These are phyloP conservation scores for Epichloe sibirici DNA, from an alignment of 2,329 filamentous ascomycete species.

Conservation along the genomic window DNA sequence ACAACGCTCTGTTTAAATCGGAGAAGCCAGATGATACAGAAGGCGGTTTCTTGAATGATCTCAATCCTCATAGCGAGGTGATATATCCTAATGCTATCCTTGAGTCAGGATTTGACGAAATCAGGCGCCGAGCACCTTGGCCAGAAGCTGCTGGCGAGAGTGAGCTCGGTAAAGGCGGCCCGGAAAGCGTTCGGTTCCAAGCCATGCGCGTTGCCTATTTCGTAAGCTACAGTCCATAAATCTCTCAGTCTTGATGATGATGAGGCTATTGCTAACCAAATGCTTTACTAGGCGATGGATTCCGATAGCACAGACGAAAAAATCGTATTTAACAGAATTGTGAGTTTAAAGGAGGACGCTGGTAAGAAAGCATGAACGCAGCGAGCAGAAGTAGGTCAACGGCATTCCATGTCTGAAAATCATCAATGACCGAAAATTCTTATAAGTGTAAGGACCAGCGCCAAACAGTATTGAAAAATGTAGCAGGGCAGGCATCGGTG, in stretches of 20 bases:
- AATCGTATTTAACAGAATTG: constrained; percentile 81
- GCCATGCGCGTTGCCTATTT: constrained; percentile 83
- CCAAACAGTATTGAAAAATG: not conserved
- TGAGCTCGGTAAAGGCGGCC: constrained; percentile 46
- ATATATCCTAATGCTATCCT: constrained; percentile 69
- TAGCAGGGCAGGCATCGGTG: not conserved
- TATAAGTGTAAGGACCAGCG: not conserved
- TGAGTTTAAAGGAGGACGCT: constrained; percentile 80
- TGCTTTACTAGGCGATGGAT: constrained; percentile 49
- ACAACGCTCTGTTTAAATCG: constrained; percentile 76
- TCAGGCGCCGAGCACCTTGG: constrained; percentile 65
- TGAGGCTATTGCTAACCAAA: constrained; percentile 3
- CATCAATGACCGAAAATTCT: not conserved
- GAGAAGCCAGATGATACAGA: constrained; percentile 67
- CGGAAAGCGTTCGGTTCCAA: constrained; percentile 78
- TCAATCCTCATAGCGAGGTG: constrained; percentile 75
- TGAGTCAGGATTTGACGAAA: constrained; percentile 71
- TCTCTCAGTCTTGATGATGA: not conserved
- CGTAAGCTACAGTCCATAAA: constrained; percentile 25
- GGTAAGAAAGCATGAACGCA: constrained; percentile 38
- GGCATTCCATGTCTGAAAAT: not conserved
- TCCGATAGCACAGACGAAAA: constrained; percentile 67
- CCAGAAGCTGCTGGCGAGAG: constrained; percentile 64
- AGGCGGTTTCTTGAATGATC: constrained; percentile 70
- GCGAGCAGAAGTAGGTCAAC: not conserved